Conservation (phyloP, 2,329 filamentous ascomycete genomes). For the Pseudogymnoascus sp. region DNA sequence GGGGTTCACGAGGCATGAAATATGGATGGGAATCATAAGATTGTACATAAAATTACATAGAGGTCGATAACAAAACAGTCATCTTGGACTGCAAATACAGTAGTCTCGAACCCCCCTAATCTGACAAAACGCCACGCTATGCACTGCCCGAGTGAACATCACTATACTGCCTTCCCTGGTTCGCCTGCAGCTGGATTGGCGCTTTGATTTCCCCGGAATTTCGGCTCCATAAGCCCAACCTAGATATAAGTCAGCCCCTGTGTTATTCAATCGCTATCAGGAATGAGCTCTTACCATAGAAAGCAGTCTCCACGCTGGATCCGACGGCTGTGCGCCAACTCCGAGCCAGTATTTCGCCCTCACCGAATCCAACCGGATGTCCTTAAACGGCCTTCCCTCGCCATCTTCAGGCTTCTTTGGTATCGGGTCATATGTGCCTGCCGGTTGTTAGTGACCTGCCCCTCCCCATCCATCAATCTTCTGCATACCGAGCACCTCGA, state of each 20-base stretch:
- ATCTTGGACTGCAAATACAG: conserved; percentile 6
- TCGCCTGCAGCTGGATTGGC: conserved; percentile 5
- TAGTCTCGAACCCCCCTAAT: neutral
- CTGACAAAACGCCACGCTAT: conserved; percentile 11
- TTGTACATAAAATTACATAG: conserved; percentile 9
- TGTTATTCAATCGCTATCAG: neutral
- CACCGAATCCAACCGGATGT: conserved; percentile 74
- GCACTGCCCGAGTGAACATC: conserved; percentile 6
- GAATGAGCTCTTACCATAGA: conserved; percentile 53
- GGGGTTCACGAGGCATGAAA: neutral
- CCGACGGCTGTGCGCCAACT: conserved; percentile 89
- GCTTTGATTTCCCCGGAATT: conserved; percentile 15
- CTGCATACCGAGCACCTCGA: conserved; percentile 71
- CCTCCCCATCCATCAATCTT: neutral
- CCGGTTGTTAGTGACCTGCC: conserved; percentile 3
- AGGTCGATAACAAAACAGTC: conserved; percentile 4
- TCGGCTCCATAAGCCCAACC: conserved; percentile 27
- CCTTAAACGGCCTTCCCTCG: conserved; percentile 71
- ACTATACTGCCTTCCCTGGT: conserved; percentile 5
- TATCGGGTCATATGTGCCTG: conserved; percentile 59
- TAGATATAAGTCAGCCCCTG: conserved; percentile 10
- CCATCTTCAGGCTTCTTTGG: conserved; percentile 52
- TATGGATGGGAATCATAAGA: conserved; percentile 4
- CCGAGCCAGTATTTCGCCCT: conserved; percentile 93
- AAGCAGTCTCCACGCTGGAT: conserved; percentile 79